Conservation (phyloP, 495 filamentous ascomycete species). For the Penicillium simplicissimum region DNA sequence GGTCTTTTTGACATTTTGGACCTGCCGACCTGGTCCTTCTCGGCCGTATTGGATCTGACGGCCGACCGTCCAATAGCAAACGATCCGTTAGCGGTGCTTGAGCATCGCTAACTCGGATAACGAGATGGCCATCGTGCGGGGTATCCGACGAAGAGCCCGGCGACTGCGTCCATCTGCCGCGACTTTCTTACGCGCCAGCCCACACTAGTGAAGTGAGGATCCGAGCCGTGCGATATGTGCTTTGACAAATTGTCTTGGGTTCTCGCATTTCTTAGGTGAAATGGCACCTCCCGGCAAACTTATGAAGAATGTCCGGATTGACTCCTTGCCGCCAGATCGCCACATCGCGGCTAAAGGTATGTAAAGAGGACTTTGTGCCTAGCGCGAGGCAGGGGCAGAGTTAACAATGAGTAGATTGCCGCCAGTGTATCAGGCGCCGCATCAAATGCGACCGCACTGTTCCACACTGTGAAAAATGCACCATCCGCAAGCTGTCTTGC, state of each 20-base stretch:
- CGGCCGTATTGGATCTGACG: background rate
- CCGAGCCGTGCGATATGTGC: background rate
- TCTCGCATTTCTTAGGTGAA: background rate
- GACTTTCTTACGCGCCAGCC: background rate
- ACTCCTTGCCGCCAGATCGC: slow-evolving; percentile 19
- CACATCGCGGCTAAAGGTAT: slow-evolving; percentile 19
- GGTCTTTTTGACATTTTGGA: background rate
- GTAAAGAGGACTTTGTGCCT: background rate
- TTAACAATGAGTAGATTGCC: slow-evolving; percentile 11
- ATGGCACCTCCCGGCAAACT: slow-evolving; percentile 4
- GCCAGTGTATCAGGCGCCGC: slow-evolving; percentile 22
- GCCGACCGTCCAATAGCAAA: background rate
- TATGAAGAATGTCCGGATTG: slow-evolving; percentile 21
- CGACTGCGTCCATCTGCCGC: background rate
- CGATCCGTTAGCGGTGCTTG: background rate
- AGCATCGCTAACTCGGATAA: background rate
- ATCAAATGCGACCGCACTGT: slow-evolving; percentile 27
- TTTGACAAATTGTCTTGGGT: background rate
- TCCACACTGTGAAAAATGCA: slow-evolving; percentile 23
- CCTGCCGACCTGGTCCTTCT: background rate
- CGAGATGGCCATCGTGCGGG: background rate
- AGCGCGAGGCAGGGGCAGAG: background rate
- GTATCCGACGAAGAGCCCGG: background rate
- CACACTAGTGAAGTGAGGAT: background rate
- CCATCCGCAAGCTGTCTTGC: slow-evolving; percentile 17